Percentiles rank a stretch among this genome's conserved stretches.
phyloP scores from a whole-genome alignment of 345 rosid species.

The Odontarrhena argentea region DNA sequence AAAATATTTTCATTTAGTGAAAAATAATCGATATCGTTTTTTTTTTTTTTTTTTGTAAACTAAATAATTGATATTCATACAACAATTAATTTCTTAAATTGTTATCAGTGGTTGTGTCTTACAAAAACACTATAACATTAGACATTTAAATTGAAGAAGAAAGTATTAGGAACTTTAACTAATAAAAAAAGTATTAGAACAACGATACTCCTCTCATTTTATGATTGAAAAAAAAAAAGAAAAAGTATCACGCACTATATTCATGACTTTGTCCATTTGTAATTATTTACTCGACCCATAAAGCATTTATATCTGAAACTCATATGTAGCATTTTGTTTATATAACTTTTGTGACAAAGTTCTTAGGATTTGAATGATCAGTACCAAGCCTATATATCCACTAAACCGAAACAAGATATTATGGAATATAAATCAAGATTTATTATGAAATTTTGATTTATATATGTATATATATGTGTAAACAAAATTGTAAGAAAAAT shows the following conservation, averaged over 20 bases:
- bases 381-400: not conserved
- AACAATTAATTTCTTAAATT: not conserved
- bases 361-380: constrained; percentile 16
- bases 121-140: not conserved
- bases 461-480: not conserved
- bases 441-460: not conserved
- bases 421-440: not conserved
- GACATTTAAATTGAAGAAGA: not conserved
- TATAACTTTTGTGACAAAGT: not conserved
- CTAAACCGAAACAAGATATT: not conserved
- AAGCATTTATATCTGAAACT: constrained; percentile 8
- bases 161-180: not conserved
- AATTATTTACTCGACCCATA: constrained; percentile 9
- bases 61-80: not conserved
- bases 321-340: constrained; percentile 6
- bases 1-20: too few relatives aligned
- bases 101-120: not conserved
- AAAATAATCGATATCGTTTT: too few relatives aligned
- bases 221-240: not conserved
- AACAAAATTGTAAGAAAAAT: not conserved
- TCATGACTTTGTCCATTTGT: constrained; percentile 18
- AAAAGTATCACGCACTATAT: constrained; percentile 21
- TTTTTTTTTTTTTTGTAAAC: too few relatives aligned
- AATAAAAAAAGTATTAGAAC: too few relatives aligned
- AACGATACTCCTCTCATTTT: not conserved